These are phyloP conservation scores for Cryptosporidium muris DNA, from an alignment of 169 alveolate species.

Conservation along the genomic window DNA sequence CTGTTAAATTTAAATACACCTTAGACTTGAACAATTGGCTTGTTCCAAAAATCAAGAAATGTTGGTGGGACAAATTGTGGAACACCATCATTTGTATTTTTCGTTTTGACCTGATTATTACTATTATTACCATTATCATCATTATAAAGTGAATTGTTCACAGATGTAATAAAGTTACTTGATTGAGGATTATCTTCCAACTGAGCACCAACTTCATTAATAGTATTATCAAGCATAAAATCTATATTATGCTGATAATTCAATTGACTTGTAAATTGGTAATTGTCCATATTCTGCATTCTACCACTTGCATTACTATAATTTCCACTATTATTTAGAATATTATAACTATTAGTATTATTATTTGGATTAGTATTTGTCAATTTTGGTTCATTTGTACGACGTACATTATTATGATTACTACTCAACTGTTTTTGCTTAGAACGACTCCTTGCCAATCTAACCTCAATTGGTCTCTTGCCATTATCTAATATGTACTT, in stretches of 20 bases:
- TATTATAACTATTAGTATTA: background rate
- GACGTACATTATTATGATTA: background rate
- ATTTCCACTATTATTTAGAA: background rate
- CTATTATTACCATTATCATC: background rate
- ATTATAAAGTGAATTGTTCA: background rate
- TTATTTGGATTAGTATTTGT: background rate
- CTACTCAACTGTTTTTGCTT: slow-evolving; percentile 24
- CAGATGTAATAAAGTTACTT: no score
- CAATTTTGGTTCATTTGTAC: background rate
- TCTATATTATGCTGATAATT: background rate
- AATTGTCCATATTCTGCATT: background rate
- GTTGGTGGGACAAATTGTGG: slow-evolving; percentile 41
- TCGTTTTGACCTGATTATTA: background rate
- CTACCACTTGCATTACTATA: background rate
- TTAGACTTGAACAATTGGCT: slow-evolving; percentile 46
- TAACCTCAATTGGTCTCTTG: slow-evolving; percentile 65
- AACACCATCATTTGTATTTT: slow-evolving; percentile 12
- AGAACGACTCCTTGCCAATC: slow-evolving; percentile 53
- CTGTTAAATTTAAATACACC: background rate
- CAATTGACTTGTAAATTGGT: background rate
- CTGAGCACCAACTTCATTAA: no score
- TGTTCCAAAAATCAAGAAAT: slow-evolving; percentile 63
- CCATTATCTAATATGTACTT: slow-evolving; percentile 51
- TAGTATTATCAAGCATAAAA: background rate
- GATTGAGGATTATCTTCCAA: no score